Percentiles rank a stretch among this genome's conserved stretches.
phyloP scores from a whole-genome alignment of 208 protist genomes.

The Acanthamoeba culbertsoni region DNA sequence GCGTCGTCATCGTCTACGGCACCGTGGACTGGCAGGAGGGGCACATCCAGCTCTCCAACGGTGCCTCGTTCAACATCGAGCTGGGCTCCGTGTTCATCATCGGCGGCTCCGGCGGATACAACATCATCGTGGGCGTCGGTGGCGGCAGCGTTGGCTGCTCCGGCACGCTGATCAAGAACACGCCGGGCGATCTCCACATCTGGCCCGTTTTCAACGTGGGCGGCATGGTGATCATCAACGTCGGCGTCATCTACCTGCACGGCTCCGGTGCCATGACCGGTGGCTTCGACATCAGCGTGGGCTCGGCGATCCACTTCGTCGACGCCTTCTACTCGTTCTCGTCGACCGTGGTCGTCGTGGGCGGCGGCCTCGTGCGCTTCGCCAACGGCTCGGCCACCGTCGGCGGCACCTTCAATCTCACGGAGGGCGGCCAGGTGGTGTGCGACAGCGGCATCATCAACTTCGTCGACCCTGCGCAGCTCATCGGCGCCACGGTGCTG shows the following conservation, averaged over 20 bases:
- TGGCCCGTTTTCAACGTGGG: neutral
- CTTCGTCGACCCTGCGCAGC: slow-evolving; percentile 11
- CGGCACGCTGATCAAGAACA: slow-evolving; percentile 52
- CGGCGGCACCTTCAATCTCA: slow-evolving; percentile 31
- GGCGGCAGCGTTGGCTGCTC: neutral
- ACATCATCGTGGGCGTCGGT: neutral
- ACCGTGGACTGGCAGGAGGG: slow-evolving; percentile 28
- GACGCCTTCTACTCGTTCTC: slow-evolving; percentile 47
- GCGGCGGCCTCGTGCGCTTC: slow-evolving; percentile 7
- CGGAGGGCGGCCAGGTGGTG: neutral
- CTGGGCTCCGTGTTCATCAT: neutral
- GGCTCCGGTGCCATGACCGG: slow-evolving; percentile 54
- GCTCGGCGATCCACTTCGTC: slow-evolving; percentile 21
- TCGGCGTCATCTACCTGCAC: slow-evolving; percentile 30
- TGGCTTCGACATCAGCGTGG: neutral
- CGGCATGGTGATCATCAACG: slow-evolving; percentile 11
- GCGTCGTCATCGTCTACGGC: neutral
- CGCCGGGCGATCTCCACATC: slow-evolving; percentile 45
- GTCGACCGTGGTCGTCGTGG: neutral
- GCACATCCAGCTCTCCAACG: slow-evolving; percentile 53
- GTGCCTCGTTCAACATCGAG: slow-evolving; percentile 36
- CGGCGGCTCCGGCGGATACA: neutral
- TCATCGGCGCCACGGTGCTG: slow-evolving; percentile 27
- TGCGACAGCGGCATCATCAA: slow-evolving; percentile 44
- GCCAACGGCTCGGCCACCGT: slow-evolving; percentile 27